Percentiles rank a stretch among this genome's conserved stretches.
phyloP scores from a whole-genome alignment of 805 yeast species.

The Jamesozyma jinghongensis region DNA sequence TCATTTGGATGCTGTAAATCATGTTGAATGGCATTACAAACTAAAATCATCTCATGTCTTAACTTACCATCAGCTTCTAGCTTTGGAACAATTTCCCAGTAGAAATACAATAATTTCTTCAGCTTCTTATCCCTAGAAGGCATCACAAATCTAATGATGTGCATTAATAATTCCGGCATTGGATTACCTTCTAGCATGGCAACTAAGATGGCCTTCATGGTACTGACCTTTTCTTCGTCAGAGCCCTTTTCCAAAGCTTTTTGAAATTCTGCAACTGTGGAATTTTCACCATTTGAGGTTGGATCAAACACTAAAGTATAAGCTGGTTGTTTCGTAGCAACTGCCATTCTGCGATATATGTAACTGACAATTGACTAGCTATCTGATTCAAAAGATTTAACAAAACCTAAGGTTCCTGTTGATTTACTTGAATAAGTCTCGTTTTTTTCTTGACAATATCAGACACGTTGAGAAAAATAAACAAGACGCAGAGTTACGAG shows the following conservation, averaged over 20 bases:
- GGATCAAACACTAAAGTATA: constrained; percentile 79
- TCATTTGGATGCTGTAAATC: constrained; percentile 98
- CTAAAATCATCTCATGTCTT: constrained; percentile 97
- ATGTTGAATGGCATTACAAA: constrained; percentile 94
- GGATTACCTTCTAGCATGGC: constrained; percentile 89
- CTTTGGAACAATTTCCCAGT: constrained; percentile 98
- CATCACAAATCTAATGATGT: constrained; percentile 93
- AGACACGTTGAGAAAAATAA: constrained; percentile 2
- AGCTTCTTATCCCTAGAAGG: constrained; percentile 86
- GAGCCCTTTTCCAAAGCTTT: constrained; percentile 76
- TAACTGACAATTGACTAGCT: neutral
- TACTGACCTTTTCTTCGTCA: constrained; percentile 77
- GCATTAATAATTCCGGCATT: constrained; percentile 90
- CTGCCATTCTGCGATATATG: neutral
- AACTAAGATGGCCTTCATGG: constrained; percentile 81
- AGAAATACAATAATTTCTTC: constrained; percentile 85
- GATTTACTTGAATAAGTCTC: neutral
- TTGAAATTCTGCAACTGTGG: constrained; percentile 63
- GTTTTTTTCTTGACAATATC: neutral
- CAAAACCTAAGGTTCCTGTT: neutral
- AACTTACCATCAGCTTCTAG: constrained; percentile 79
- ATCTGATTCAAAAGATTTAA: neutral
- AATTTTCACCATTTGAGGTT: constrained; percentile 48
- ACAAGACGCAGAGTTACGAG: neutral
- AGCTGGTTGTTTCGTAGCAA: constrained; percentile 34